Evolutionary conservation across 1,139 yeast species (phyloP).

Genomic region (Pichia sp.): DNA sequence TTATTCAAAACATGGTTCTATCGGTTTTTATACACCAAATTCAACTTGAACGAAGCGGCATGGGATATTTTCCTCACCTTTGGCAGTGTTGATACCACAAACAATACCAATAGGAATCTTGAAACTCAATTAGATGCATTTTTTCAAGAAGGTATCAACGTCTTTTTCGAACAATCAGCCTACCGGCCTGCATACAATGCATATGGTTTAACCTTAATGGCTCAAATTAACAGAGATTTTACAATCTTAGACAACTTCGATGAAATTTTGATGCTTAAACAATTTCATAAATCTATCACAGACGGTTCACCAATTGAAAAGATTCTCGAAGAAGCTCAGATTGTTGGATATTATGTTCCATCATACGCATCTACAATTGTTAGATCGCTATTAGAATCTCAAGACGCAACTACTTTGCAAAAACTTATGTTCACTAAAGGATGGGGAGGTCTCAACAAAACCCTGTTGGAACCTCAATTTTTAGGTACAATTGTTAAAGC

Average conservation of each 20-base stretch:
- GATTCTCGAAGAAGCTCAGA: conserved; percentile 1
- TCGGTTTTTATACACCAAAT: background rate
- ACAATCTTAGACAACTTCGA: background rate
- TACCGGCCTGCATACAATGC: background rate
- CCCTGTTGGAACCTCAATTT: background rate
- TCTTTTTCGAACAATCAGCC: background rate
- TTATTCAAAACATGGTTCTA: conserved; percentile 1
- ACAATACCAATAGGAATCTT: background rate
- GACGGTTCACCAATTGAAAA: background rate
- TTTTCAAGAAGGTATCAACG: conserved; percentile 1
- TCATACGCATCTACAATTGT: background rate
- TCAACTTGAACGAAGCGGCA: background rate
- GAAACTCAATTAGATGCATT: conserved; percentile 1
- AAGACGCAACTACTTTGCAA: background rate
- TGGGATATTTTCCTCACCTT: conserved; percentile 1
- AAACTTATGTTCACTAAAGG: background rate
- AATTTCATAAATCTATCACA: background rate
- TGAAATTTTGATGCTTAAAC: conserved; percentile 1
- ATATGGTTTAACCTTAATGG: background rate
- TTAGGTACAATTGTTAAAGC: background rate
- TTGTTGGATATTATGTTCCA: conserved; percentile 1
- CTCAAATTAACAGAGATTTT: conserved; percentile 1
- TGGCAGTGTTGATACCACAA: background rate
- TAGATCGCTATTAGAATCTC: conserved; percentile 1
- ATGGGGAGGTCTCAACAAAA: background rate